These are phyloP conservation scores for Mycena indigotica DNA, from an alignment of 768 basidiomycete genomes.

Conservation along the genomic window DNA sequence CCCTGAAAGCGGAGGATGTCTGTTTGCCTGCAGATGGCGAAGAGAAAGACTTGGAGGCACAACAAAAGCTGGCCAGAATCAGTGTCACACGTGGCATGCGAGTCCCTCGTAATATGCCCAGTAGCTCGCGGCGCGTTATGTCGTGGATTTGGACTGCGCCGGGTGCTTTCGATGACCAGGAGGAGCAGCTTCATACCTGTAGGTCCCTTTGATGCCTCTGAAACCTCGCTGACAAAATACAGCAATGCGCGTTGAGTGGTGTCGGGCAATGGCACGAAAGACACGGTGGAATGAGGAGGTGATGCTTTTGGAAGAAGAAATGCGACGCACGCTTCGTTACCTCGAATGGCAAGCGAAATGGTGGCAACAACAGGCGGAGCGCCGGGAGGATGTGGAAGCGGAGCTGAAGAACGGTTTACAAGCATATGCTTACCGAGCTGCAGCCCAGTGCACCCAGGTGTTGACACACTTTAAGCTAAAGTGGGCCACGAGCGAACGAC, in stretches of 20 bases:
- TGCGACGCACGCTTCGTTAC: constrained; percentile 16
- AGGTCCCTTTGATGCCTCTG: not conserved
- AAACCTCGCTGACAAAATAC: not conserved
- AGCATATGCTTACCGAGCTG: not conserved
- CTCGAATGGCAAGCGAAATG: constrained; percentile 9
- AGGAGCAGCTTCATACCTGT: constrained; percentile 1
- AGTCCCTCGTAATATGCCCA: not conserved
- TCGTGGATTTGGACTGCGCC: constrained; percentile 16
- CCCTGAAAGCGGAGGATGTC: not conserved
- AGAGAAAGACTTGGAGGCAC: not conserved
- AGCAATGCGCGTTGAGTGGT: constrained; percentile 19
- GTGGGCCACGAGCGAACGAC: too few species aligned
- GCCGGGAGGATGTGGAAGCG: not conserved
- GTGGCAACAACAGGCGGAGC: constrained; percentile 2
- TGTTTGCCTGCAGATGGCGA: not conserved
- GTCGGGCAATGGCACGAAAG: constrained; percentile 6
- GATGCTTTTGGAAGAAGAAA: constrained; percentile 20
- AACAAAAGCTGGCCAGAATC: not conserved
- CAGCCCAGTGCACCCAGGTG: too few species aligned
- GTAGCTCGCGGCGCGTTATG: not conserved
- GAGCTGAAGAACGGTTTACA: not conserved
- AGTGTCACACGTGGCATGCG: not conserved
- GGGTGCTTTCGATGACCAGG: not conserved
- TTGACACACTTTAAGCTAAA: too few species aligned
- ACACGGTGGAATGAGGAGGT: constrained; percentile 17